These are phyloP conservation scores for Suhomyces sp. DNA, from an alignment of 805 yeast genomes.

Conservation along the genomic window DNA sequence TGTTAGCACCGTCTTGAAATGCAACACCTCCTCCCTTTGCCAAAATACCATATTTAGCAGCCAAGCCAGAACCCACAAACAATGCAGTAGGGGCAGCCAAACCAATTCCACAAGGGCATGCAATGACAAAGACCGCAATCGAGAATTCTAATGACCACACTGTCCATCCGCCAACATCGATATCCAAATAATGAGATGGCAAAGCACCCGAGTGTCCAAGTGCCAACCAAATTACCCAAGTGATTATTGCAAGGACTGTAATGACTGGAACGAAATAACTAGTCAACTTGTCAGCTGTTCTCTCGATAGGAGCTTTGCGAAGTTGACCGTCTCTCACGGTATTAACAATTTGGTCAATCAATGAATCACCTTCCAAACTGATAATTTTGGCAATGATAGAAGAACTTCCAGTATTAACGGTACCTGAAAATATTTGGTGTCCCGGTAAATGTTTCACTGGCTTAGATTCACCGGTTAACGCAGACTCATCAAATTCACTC, in stretches of 20 bases:
- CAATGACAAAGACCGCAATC: conserved; percentile 76
- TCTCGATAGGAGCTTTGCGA: conserved; percentile 70
- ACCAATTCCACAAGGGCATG: conserved; percentile 86
- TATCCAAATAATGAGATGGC: conserved; percentile 57
- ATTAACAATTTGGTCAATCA: conserved; percentile 66
- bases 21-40: conserved; percentile 84
- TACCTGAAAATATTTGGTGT: conserved; percentile 71
- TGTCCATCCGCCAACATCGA: conserved; percentile 71
- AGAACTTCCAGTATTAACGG: conserved; percentile 59
- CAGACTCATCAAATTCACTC: conserved; percentile 58
- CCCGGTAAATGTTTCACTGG: conserved; percentile 60
- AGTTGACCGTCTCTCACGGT: conserved; percentile 74
- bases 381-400: conserved; percentile 55
- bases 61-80: conserved; percentile 75
- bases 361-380: conserved; percentile 61
- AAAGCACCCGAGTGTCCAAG: conserved; percentile 55
- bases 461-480: conserved; percentile 59
- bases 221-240: conserved; percentile 69
- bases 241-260: conserved; percentile 54
- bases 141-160: conserved; percentile 79
- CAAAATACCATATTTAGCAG: conserved; percentile 73
- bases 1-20: conserved; percentile 69
- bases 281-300: conserved; percentile 65
- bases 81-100: conserved; percentile 83
- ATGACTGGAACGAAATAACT: conserved; percentile 74